Evolutionary conservation across 1,284 basidiomycete species (phyloP).

Genomic region (Papiliotrema flavescens): DNA sequence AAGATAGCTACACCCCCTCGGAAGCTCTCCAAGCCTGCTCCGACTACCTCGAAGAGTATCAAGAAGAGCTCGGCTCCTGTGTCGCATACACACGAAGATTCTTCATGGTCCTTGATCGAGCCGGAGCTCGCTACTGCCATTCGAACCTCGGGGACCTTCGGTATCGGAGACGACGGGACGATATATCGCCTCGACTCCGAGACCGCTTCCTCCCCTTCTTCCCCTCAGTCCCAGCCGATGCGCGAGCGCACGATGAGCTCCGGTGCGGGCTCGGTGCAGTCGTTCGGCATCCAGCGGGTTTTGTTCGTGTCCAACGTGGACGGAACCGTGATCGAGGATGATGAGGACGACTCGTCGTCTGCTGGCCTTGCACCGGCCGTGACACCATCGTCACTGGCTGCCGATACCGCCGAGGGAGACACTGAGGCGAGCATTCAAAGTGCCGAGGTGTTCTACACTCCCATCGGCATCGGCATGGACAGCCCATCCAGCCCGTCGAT

Average conservation of each 20-base stretch:
- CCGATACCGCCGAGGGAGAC: not conserved
- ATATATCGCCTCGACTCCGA: not conserved
- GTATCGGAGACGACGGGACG: slow-evolving; percentile 29
- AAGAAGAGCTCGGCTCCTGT: no score
- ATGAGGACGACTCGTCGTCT: not conserved
- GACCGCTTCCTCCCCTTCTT: not conserved
- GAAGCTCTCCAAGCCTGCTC: not conserved
- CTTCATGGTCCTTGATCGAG: not conserved
- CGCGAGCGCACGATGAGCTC: not conserved
- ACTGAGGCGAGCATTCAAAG: not conserved
- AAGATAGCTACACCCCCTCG: not conserved
- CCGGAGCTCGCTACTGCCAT: slow-evolving; percentile 9
- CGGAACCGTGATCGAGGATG: slow-evolving; percentile 1
- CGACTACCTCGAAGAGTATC: no score
- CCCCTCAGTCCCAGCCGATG: not conserved
- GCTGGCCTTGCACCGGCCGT: not conserved
- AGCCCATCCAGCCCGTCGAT: not conserved
- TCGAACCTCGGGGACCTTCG: slow-evolving; percentile 29
- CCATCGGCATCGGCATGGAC: not conserved
- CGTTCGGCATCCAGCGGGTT: not conserved
- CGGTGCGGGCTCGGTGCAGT: not conserved
- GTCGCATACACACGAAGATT: not conserved
- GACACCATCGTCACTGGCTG: no score
- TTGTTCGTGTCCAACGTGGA: slow-evolving; percentile 3
- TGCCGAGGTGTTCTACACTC: not conserved